A percentile compares a stretch with the other conserved stretches of the same genome.
These are phyloP conservation scores for Colletotrichum tanaceti DNA, from an alignment of 2,329 filamentous ascomycete genomes.

Conservation along the genomic window DNA sequence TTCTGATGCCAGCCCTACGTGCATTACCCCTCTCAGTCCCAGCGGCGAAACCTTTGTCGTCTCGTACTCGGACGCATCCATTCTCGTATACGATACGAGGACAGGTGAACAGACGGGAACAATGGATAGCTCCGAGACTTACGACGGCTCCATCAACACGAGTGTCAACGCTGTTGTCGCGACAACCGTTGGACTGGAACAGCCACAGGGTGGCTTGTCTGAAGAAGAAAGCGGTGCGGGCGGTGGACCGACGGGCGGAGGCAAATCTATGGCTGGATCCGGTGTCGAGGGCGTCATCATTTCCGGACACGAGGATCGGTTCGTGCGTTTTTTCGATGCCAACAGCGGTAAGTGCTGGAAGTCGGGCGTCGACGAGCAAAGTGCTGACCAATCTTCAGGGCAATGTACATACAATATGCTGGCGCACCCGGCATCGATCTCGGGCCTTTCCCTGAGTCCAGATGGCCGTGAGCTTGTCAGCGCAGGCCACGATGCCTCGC, in stretches of 20 bases:
- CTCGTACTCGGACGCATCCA: conserved; percentile 88
- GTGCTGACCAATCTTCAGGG: conserved; percentile 62
- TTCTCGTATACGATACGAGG: conserved; percentile 91
- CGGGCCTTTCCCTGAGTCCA: conserved; percentile 88
- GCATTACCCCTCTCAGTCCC: conserved; percentile 87
- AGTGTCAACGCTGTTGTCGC: conserved; percentile 94
- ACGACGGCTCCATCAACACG: conserved; percentile 81
- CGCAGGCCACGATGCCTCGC: conserved; percentile 92
- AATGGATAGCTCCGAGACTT: conserved; percentile 95
- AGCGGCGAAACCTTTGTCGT: conserved; percentile 92
- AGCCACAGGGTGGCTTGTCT: conserved; percentile 70
- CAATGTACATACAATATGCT: conserved; percentile 99
- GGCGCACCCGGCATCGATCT: conserved; percentile 93
- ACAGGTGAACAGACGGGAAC: conserved; percentile 90
- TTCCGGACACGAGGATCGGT: conserved; percentile 95
- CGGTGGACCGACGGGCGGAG: conserved; percentile 83
- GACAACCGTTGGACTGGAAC: conserved; percentile 84
- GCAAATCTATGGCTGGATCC: conserved; percentile 72
- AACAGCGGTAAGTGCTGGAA: conserved; percentile 84
- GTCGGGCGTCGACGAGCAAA: background rate
- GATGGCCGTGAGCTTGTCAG: conserved; percentile 95
- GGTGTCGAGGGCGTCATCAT: conserved; percentile 94
- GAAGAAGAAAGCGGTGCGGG: conserved; percentile 77
- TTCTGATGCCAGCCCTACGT: conserved; percentile 81
- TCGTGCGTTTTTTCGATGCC: conserved; percentile 96